These are phyloP conservation scores for Emiliania huxleyi DNA, from an alignment of 78 protist species.

Conservation along the genomic window DNA sequence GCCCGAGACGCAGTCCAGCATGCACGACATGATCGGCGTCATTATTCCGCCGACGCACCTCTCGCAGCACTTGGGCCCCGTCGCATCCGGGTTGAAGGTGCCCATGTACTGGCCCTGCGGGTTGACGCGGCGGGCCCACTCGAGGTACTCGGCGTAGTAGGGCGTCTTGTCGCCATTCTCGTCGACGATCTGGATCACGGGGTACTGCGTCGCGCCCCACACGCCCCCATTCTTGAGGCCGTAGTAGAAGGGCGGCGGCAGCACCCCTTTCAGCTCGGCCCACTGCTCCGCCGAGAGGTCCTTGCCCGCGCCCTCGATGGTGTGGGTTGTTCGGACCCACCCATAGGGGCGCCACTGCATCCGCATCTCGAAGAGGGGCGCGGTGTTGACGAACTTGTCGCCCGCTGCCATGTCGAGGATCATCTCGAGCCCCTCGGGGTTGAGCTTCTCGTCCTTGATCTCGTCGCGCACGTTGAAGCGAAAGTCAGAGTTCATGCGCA, in stretches of 20 bases:
- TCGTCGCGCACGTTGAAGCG: background rate
- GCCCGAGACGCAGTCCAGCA: no score
- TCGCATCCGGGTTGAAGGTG: no score
- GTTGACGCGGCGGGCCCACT: background rate
- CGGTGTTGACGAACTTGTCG: background rate
- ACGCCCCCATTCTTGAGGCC: background rate
- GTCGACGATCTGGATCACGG: background rate
- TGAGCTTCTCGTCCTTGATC: background rate
- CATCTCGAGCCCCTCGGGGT: background rate
- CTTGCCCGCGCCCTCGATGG: background rate
- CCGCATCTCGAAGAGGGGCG: background rate
- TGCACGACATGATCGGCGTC: no score
- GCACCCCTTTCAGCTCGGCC: background rate
- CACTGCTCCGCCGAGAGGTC: background rate
- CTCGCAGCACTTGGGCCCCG: no score
- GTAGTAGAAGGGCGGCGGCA: background rate
- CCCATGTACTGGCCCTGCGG: background rate
- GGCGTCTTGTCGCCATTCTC: background rate
- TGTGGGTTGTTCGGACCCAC: background rate
- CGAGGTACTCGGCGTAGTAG: background rate
- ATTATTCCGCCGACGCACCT: no score
- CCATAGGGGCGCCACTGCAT: background rate
- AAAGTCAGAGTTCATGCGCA: background rate
- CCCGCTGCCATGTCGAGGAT: background rate
- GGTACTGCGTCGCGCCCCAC: background rate